phyloP scores from a whole-genome alignment of 176 grass and related monocot genomes.

The Triticum turgidum region DNA sequence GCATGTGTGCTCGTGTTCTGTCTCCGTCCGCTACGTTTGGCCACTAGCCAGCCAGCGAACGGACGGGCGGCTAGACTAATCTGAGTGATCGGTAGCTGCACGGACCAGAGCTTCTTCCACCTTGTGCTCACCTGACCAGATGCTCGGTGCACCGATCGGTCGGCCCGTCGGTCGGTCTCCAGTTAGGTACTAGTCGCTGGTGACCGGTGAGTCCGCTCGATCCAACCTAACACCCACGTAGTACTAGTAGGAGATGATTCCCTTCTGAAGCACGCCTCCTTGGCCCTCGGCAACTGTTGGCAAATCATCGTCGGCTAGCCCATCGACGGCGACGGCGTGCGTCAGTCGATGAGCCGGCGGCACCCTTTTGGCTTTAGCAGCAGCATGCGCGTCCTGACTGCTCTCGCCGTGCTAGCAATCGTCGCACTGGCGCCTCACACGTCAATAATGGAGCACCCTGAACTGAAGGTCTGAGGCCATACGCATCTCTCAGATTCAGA shows the following conservation, averaged over 20 bases:
- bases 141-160: background rate
- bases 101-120: conserved; percentile 15
- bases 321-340: too few species aligned
- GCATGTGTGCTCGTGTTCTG: background rate
- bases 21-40: background rate
- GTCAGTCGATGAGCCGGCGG: too few species aligned
- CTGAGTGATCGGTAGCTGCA: background rate
- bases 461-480: background rate
- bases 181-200: background rate
- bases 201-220: background rate
- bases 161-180: background rate
- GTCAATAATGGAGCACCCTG: background rate
- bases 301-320: too few species aligned
- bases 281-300: background rate
- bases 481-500: background rate
- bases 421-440: background rate
- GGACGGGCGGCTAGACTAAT: background rate
- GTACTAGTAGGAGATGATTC: background rate
- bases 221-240: background rate
- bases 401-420: too few species aligned
- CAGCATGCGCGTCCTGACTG: background rate
- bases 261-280: background rate
- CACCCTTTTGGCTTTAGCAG: too few species aligned
- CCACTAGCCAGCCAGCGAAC: background rate
- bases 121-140: background rate